Evolutionary conservation across 1,284 basidiomycete species (phyloP), one percentile per base, ranked within the genome.

Genomic region (Pseudozyma flocculosa): DNA sequence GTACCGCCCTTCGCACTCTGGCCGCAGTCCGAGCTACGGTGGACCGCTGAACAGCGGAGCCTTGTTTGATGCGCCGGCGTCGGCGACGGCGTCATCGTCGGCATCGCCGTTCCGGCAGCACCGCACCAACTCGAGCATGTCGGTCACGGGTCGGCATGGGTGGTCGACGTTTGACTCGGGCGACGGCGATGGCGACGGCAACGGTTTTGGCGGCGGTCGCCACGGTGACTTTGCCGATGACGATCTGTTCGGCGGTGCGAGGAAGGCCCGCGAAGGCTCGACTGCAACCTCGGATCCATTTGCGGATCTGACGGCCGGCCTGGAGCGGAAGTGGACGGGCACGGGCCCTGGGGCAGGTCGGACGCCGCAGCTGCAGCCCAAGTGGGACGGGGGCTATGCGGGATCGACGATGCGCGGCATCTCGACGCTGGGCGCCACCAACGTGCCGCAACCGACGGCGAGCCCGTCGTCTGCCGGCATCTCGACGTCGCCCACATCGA

Each of bases 91-190:
- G n/a, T n/a, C n/a, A n/a, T n/a, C 26, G 26, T 29, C 26, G 26
- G 7, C 26, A 11, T 29, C 26, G 5, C 26, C 26, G 26, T 29
- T 29, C 26, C 26, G 11, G 26, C 26, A 11, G 7, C 26, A 29
- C 26, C 26, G 26, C 5, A 29, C 26, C 26, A 29, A 29, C 26
- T 29, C 26, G 26, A 29, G 26, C 26, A 29, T 29, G 26, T 29
- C 26, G 26, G 26, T 29, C 26, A 29, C 26, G 26, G 26, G 26
- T 29, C 26, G 26, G 7, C 5, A 29, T 1, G 56, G 56, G 1
- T 64, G 61, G 61, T 60, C 56, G 13, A 56, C 59, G 19, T 64
- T 64, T 43, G 56, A 48, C 17, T 7, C 50, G 9, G 26, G 29
- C 5, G 48, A 11, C 26, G 26, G 26, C 9, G 56, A 57, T n/a